Evolutionary conservation across 805 yeast species (phyloP).

Genomic region (Monosporozyma yasuniensis): DNA sequence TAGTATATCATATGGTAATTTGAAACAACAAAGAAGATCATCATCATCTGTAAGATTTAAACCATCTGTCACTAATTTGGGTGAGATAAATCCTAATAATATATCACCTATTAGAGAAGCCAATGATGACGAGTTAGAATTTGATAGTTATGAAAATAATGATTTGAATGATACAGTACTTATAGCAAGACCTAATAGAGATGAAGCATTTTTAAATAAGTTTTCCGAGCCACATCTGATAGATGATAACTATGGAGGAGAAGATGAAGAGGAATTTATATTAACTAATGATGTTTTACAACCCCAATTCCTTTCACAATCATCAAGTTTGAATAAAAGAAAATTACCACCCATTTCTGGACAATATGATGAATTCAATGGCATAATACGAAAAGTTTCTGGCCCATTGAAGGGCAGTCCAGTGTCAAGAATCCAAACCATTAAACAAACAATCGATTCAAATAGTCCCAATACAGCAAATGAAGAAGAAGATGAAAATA

Average conservation of each 20-base stretch:
- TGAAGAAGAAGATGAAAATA: slow-evolving; percentile 14
- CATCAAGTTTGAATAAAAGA: slow-evolving; percentile 9
- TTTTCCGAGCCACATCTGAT: not conserved
- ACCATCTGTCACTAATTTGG: slow-evolving; percentile 21
- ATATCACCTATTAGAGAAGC: slow-evolving; percentile 10
- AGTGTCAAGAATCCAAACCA: slow-evolving; percentile 20
- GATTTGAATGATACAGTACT: slow-evolving; percentile 1
- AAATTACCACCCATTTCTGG: not conserved
- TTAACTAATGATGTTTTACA: slow-evolving; percentile 21
- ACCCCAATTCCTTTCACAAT: slow-evolving; percentile 18
- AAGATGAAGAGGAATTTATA: slow-evolving; percentile 12
- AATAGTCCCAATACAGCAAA: slow-evolving; percentile 24
- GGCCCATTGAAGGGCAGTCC: slow-evolving; percentile 2
- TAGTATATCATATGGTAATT: slow-evolving; percentile 23
- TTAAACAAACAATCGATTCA: slow-evolving; percentile 29
- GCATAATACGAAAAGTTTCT: not conserved
- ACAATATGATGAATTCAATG: not conserved
- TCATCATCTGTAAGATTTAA: slow-evolving; percentile 17
- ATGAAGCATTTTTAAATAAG: not conserved
- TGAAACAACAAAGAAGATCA: slow-evolving; percentile 14
- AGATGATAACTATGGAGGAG: slow-evolving; percentile 1
- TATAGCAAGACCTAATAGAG: not conserved
- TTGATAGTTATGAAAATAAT: not conserved
- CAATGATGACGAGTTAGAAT: slow-evolving; percentile 4
- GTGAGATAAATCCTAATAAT: not conserved